Evolutionary conservation across 169 alveolate species (phyloP).

Genomic region (Eimeria acervulina): DNA sequence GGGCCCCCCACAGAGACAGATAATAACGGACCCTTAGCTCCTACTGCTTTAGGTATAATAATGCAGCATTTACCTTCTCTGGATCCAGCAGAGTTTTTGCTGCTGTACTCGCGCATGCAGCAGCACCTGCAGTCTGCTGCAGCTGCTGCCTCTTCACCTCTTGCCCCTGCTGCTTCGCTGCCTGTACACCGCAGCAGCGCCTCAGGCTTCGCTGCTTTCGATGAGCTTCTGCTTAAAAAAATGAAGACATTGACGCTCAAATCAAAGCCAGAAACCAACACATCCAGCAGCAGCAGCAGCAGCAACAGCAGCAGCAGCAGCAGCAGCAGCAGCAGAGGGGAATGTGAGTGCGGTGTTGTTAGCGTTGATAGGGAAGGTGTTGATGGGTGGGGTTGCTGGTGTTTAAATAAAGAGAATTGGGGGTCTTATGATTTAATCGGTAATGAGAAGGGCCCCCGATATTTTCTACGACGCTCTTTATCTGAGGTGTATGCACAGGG

Average conservation of each 20-base stretch:
- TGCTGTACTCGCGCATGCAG: constrained; percentile 58
- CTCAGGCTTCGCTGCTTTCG: not conserved
- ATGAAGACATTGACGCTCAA: too few relatives aligned
- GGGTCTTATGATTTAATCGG: constrained; percentile 47
- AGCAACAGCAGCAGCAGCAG: constrained; percentile 36
- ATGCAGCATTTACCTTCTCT: constrained; percentile 49
- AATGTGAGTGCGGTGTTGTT: not conserved
- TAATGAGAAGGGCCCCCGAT: constrained; percentile 11
- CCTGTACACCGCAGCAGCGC: not conserved
- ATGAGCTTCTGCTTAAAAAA: not conserved
- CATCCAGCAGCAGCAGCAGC: constrained; percentile 41
- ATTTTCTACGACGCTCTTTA: not conserved
- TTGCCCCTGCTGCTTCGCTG: too few relatives aligned
- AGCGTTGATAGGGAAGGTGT: not conserved
- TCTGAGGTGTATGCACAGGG: constrained; percentile 65
- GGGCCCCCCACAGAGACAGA: too few relatives aligned
- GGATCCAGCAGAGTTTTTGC: constrained; percentile 70
- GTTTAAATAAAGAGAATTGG: too few relatives aligned
- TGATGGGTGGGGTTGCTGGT: too few relatives aligned
- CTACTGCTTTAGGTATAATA: constrained; percentile 40
- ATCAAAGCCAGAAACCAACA: too few relatives aligned
- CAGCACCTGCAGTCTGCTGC: constrained; percentile 31
- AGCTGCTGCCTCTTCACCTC: constrained; percentile 14
- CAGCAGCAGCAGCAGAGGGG: constrained; percentile 10
- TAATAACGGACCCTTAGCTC: too few relatives aligned